A percentile compares a stretch with the other conserved stretches of the same genome.
Evolutionary conservation across 805 yeast genomes (phyloP).

Genomic region (Monosporozyma aerobia): DNA sequence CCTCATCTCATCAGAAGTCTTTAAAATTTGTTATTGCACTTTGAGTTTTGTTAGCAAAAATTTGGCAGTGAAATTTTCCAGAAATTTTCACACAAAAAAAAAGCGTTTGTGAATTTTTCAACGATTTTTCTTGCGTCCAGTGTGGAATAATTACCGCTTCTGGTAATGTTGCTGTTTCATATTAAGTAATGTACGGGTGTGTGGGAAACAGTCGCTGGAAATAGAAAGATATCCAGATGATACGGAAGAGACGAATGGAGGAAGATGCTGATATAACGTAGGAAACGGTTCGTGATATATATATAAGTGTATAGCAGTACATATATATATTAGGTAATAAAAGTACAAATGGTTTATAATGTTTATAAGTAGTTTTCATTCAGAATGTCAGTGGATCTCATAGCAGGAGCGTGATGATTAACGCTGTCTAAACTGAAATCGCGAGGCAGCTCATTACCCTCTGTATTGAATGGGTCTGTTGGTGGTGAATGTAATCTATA

Average conservation of each 20-base stretch:
- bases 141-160: no score
- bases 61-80: no score
- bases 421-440: constrained; percentile 16
- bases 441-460: constrained; percentile 9
- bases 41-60: no score
- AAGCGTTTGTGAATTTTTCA: no score
- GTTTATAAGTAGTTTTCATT: constrained; percentile 1
- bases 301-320: not conserved
- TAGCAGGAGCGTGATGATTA: constrained; percentile 1
- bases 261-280: not conserved
- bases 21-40: not conserved
- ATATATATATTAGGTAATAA: not conserved
- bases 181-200: no score
- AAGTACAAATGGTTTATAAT: not conserved
- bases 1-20: not conserved
- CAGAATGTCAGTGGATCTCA: constrained; percentile 3
- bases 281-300: not conserved
- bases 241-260: no score
- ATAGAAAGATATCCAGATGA: no score
- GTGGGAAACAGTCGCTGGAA: no score
- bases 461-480: constrained; percentile 3
- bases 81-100: no score
- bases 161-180: no score
- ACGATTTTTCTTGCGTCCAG: no score
- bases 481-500: not conserved